Evolutionary conservation across 1,139 yeast genomes (phyloP).

Genomic region (Nakaseomyces bracarensis): DNA sequence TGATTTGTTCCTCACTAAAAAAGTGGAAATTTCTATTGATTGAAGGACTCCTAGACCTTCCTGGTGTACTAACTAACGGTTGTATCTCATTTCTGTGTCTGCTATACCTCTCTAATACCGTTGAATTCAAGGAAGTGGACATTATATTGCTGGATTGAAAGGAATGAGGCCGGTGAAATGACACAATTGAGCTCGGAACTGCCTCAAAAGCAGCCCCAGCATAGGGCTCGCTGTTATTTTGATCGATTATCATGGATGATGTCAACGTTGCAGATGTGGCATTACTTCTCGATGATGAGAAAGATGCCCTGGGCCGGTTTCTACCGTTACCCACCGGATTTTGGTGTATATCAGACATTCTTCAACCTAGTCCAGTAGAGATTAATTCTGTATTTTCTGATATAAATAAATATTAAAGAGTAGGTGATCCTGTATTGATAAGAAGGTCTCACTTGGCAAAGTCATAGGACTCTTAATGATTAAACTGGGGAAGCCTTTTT

Average conservation of each 20-base stretch:
- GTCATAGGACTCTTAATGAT: no score
- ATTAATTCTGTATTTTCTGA: no score
- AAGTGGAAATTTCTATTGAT: conserved; percentile 50
- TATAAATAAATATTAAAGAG: no score
- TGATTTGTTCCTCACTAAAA: conserved; percentile 76
- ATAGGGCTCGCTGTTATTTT: conserved; percentile 53
- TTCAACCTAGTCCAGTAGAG: no score
- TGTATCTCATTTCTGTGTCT: conserved; percentile 12
- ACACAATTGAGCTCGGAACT: conserved; percentile 81
- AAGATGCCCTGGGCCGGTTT: conserved; percentile 16
- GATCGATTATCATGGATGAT: conserved; percentile 27
- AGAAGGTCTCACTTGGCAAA: no score
- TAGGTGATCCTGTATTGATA: no score
- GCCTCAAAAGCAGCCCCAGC: conserved; percentile 88
- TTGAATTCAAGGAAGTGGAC: conserved; percentile 23
- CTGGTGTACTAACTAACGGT: conserved; percentile 13
- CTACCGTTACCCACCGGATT: background rate
- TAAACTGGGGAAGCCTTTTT: no score
- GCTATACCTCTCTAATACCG: conserved; percentile 8
- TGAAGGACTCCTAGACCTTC: conserved; percentile 23
- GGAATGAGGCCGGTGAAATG: conserved; percentile 62
- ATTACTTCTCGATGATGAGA: conserved; percentile 27
- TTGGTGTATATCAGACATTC: background rate
- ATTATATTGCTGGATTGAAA: conserved; percentile 29
- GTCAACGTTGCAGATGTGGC: conserved; percentile 29